Base-by-base conservation (phyloP, 1,284 basidiomycete genomes). In the Ganoderma sinense region DNA sequence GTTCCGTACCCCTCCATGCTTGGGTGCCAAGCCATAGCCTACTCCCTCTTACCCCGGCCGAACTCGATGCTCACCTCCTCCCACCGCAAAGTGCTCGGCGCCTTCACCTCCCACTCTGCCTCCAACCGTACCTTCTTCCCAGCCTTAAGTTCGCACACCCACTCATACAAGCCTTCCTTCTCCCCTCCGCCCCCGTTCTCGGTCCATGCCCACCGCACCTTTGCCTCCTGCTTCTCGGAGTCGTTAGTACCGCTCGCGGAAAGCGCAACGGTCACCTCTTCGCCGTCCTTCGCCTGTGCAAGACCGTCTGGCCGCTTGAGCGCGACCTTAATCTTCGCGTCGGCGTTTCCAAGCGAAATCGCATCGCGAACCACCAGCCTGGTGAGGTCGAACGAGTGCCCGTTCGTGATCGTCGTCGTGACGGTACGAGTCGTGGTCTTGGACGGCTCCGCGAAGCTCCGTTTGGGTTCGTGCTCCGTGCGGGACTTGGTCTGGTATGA, bases 361-460 rank as follows among this genome's bases (percentile, higher is more conserved):
- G 81, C 80, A 59, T 89, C 88, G 40, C 84, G 83, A 8, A 89
- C 82, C 55, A 86, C 72, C 43, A 89, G 77, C 43, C 83, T 80
- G 0, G 78, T 68, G 61, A 89, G 76, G 8, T 81, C 74, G 75
- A 86, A 86, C 29, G 80, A 73, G 69, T 88, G 87, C 64, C 82
- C 83, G 77, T 90, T 90, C 64, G 81, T 78, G 26, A 89, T 78
- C 0, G 79, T 82, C 60, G 85, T 83, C 29, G 75, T 80, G 60
- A 82, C 81, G 14, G 79, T 85, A 76, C 84, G 86, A 0, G 84
- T 84, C 13, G 84, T 85, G 7, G 79, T 82, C 66, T 82, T 82
- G 65, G 76, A 79, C 45, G 79, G 79, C 71, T 88, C 87, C 31
- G 82, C 73, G 77, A 87, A 89, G 4, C 62, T 64, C 23, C 62